Percentiles rank a stretch among this genome's conserved stretches.
Evolutionary conservation across 108 stramenopile genomes (phyloP).

Genomic region (Cylindrotheca fusiformis): DNA sequence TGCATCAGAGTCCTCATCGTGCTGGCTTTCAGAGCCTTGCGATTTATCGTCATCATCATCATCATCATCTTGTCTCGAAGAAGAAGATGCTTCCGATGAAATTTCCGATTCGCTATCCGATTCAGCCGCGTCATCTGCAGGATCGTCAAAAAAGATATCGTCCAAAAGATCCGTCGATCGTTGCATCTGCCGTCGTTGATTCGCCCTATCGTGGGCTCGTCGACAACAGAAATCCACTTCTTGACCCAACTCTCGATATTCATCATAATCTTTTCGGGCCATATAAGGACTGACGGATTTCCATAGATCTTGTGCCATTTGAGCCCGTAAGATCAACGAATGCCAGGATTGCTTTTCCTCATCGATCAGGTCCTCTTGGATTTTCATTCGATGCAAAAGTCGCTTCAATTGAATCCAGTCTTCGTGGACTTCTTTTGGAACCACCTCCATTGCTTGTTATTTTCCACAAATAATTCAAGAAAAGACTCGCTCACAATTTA

Average conservation of each 20-base stretch:
- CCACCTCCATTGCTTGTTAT: neutral
- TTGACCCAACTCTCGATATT: slow-evolving; percentile 9
- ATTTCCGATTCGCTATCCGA: too few species aligned
- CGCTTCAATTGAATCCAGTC: slow-evolving; percentile 17
- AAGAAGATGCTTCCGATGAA: neutral
- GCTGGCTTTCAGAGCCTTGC: slow-evolving; percentile 1
- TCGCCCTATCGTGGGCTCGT: slow-evolving; percentile 16
- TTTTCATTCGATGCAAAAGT: slow-evolving; percentile 31
- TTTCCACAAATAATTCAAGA: too few species aligned
- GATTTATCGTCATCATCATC: neutral
- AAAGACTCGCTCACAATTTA: too few species aligned
- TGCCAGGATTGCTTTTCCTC: slow-evolving; percentile 19
- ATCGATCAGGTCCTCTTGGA: neutral
- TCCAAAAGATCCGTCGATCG: slow-evolving; percentile 14
- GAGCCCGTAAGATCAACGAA: slow-evolving; percentile 21
- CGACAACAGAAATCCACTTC: slow-evolving; percentile 26
- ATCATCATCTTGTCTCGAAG: neutral
- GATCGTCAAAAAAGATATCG: slow-evolving; percentile 12
- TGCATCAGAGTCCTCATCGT: slow-evolving; percentile 7
- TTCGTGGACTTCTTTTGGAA: neutral
- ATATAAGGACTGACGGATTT: slow-evolving; percentile 4
- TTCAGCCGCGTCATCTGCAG: too few species aligned
- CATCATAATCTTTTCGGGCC: neutral
- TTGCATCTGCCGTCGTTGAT: slow-evolving; percentile 5
- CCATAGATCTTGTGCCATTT: slow-evolving; percentile 28